Conservation (phyloP, 2,329 filamentous ascomycete genomes). For the Fusarium veterinarium region DNA sequence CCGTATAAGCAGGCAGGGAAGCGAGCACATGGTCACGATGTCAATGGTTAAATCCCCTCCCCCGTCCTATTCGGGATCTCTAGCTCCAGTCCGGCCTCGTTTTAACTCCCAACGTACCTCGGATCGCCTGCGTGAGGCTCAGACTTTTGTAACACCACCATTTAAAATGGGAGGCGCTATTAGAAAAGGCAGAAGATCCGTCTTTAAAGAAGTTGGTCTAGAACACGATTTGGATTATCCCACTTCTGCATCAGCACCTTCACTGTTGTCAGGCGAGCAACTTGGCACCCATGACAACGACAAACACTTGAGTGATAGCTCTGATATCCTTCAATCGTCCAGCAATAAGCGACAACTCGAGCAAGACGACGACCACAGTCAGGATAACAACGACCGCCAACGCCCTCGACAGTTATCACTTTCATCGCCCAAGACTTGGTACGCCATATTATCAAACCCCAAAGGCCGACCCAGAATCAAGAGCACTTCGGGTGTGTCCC, state of each 20-base stretch:
- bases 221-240: constrained; percentile 49
- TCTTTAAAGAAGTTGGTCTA: constrained; percentile 65
- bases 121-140: constrained; percentile 63
- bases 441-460: constrained; percentile 55
- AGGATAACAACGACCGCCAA: constrained; percentile 10
- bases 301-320: constrained; percentile 48
- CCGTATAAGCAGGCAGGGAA: constrained; percentile 7
- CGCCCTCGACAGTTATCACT: constrained; percentile 29
- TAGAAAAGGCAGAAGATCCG: constrained; percentile 61
- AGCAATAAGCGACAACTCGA: constrained; percentile 7
- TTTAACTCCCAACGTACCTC: constrained; percentile 64
- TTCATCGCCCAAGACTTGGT: constrained; percentile 53
- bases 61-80: constrained; percentile 30
- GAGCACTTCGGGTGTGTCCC: constrained; percentile 57
- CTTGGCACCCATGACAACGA: constrained; percentile 43
- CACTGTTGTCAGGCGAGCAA: constrained; percentile 21
- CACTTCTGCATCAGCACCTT: constrained; percentile 25
- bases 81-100: constrained; percentile 53
- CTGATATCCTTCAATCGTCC: constrained; percentile 29
- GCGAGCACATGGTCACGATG: constrained; percentile 27
- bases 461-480: constrained; percentile 56
- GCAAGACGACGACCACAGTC: constrained; percentile 11
- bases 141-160: constrained; percentile 51
- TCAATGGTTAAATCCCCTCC: constrained; percentile 34
- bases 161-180: constrained; percentile 59